Conservation (phyloP, 495 filamentous ascomycete species). For the Hypoxylon subgilvum region DNA sequence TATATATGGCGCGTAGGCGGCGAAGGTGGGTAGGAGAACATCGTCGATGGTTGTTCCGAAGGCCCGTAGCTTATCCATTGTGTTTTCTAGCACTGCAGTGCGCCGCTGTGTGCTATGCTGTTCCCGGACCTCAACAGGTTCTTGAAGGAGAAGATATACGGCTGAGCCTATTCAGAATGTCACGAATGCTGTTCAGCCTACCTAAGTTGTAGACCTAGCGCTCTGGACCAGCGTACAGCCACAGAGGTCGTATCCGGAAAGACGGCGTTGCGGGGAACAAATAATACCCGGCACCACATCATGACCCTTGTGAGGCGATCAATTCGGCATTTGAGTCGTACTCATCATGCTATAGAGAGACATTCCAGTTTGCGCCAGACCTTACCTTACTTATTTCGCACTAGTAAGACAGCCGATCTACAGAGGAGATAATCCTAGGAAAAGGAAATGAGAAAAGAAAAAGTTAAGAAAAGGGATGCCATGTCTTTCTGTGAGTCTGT, state of each 20-base stretch:
- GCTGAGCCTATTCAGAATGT: no score
- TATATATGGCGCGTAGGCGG: conserved; percentile 43
- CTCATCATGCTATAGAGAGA: no score
- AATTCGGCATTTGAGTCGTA: conserved; percentile 17
- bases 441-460: not conserved
- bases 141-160: not conserved
- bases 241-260: no score
- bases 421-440: no score
- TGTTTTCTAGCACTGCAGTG: no score
- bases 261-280: conserved; percentile 24
- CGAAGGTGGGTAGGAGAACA: conserved; percentile 46
- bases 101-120: no score
- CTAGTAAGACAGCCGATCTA: no score
- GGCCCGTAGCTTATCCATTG: conserved; percentile 47
- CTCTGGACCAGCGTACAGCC: no score
- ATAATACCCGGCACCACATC: conserved; percentile 11
- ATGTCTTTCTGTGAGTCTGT: not conserved
- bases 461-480: not conserved
- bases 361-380: no score
- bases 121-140: not conserved
- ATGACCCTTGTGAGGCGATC: conserved; percentile 16
- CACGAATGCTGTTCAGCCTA: not conserved
- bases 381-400: no score
- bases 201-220: not conserved
- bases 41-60: conserved; percentile 45